Base-by-base conservation (phyloP, 768 basidiomycete species). In the Cyclocybe cylindracea region DNA sequence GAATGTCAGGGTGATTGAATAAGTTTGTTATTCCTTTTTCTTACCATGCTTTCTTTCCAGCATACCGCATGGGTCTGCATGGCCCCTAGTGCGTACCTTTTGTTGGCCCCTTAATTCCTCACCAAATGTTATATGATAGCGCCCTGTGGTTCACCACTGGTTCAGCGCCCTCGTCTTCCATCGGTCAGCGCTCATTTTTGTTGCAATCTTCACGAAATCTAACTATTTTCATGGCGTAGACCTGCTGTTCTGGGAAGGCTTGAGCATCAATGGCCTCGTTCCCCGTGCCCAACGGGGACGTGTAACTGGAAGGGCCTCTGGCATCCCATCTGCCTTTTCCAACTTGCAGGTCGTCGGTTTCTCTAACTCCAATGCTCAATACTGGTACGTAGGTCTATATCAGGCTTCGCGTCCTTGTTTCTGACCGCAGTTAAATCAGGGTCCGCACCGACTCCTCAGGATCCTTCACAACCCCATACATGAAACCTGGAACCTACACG, bases 401-500 rank as follows among this genome's bases (percentile, higher is more conserved):
- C 32, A 50, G 13, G 43, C 29, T 24, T 46, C 7, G 18, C 16
- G 9, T 10, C 11, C 44, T 24, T 18, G n/a, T 3, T 19, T 10
- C 18, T 53, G 8, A n/a, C 33, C n/a, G 7, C 31, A 8, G 29
- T 32, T 6, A 14, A 32, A 33, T 4, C 48, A 68, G 69, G 67
- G 63, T 63, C 5, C 66, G 70, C 16, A 61, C 67, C 7, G 66
- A 66, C 37, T 56, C 62, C 8, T 62, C 56, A 41, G 70, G 65
- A 2, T 52, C 62, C 8, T 77, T 69, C 58, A 66, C 68, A 19
- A 66, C 60, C 10, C 76, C 76, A 4, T 63, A 62, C 48, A 77
- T 77, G 75, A 76, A 74, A 52, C 72, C 75, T 5, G 74, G 75
- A 11, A 76, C 73, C 1, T 77, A 76, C 54, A 75, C 73, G 5